phyloP scores from a whole-genome alignment of 2,329 filamentous ascomycete genomes.

The Nemania sp. region DNA sequence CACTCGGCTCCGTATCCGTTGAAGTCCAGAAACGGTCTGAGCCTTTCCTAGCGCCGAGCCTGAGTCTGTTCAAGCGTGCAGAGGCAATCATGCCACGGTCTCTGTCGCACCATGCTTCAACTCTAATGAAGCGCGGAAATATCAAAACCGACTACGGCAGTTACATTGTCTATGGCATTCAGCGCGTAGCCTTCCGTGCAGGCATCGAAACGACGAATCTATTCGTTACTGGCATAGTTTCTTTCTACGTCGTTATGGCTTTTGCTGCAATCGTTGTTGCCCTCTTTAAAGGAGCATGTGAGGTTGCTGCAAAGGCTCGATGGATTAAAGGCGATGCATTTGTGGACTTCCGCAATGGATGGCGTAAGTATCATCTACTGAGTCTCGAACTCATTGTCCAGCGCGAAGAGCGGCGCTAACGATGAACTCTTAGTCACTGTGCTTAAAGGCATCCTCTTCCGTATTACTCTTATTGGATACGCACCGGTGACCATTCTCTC shows the following conservation, averaged over 20 bases:
- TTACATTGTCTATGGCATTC: conserved; percentile 80
- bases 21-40: conserved; percentile 76
- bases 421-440: conserved; percentile 68
- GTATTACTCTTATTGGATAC: conserved; percentile 89
- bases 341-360: conserved; percentile 92
- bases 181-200: conserved; percentile 88
- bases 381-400: neutral
- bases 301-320: conserved; percentile 77
- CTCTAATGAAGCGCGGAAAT: conserved; percentile 66
- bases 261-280: conserved; percentile 78
- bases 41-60: conserved; percentile 50
- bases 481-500: conserved; percentile 91
- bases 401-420: conserved; percentile 25
- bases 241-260: conserved; percentile 87
- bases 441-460: conserved; percentile 93
- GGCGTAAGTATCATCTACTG: conserved; percentile 61
- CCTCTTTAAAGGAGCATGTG: conserved; percentile 84
- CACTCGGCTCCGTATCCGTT: conserved; percentile 81
- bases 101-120: conserved; percentile 50
- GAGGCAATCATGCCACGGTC: conserved; percentile 63
- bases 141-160: conserved; percentile 66
- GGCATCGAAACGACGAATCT: conserved; percentile 91
- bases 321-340: conserved; percentile 90
- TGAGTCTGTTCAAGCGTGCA: conserved; percentile 66
- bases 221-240: conserved; percentile 90